Evolutionary conservation across 768 basidiomycete genomes (phyloP).

Genomic region (Pleurotus sapidus): DNA sequence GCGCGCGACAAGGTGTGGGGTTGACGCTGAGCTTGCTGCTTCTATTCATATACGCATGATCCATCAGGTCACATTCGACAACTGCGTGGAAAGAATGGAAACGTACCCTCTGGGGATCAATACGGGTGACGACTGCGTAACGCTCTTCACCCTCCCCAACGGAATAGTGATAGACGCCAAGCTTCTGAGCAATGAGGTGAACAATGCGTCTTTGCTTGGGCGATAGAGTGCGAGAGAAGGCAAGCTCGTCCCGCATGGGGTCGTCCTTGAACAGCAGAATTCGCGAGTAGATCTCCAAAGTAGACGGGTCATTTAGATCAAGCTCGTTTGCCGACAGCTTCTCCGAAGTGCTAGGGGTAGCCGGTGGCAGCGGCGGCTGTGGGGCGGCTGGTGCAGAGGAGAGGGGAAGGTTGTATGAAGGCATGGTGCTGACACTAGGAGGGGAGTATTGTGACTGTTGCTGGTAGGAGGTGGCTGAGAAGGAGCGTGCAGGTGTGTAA

Average conservation of each 20-base stretch:
- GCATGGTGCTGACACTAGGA: slow-evolving; percentile 47
- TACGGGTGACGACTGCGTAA: slow-evolving; percentile 91
- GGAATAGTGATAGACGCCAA: slow-evolving; percentile 93
- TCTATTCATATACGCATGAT: slow-evolving; percentile 28
- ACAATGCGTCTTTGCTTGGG: slow-evolving; percentile 90
- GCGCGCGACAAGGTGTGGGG: slow-evolving; percentile 76
- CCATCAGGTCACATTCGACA: slow-evolving; percentile 4
- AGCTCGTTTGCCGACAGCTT: slow-evolving; percentile 70
- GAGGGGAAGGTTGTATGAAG: slow-evolving; percentile 37
- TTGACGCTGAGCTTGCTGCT: slow-evolving; percentile 42
- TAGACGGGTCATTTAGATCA: slow-evolving; percentile 94
- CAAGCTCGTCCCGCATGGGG: slow-evolving; percentile 94
- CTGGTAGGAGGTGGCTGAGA: slow-evolving; percentile 64
- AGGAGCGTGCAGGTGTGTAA: slow-evolving; percentile 73
- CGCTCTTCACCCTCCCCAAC: slow-evolving; percentile 91
- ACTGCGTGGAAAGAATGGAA: slow-evolving; percentile 7
- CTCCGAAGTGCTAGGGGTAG: slow-evolving; percentile 63
- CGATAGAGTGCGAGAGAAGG: slow-evolving; percentile 85
- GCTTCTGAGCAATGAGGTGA: slow-evolving; percentile 93
- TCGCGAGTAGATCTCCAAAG: slow-evolving; percentile 95
- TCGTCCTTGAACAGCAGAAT: slow-evolving; percentile 98
- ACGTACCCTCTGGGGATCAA: slow-evolving; percentile 78
- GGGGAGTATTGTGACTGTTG: slow-evolving; percentile 59
- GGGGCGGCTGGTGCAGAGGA: slow-evolving; percentile 52
- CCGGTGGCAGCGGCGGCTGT: slow-evolving; percentile 50